These are phyloP conservation scores for Biscutella auriculata DNA, from an alignment of 441 rosid species.

Conservation along the genomic window DNA sequence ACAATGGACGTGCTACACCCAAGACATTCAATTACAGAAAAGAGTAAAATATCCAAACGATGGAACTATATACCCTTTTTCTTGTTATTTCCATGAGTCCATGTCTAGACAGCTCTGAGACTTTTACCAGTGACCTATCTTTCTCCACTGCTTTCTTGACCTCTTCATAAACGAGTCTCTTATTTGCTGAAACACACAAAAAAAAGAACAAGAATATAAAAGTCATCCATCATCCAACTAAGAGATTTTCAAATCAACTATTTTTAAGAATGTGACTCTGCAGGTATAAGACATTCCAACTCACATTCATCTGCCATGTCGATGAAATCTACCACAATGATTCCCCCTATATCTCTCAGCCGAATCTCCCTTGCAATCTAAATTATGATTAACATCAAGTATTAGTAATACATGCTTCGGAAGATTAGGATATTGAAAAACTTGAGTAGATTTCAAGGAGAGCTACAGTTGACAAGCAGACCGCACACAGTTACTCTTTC, in stretches of 20 bases:
- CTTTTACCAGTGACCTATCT: constrained; percentile 81
- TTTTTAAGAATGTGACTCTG: not conserved
- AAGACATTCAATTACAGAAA: not conserved
- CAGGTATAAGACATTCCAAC: constrained; percentile 22
- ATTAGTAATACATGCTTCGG: not conserved
- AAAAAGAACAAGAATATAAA: constrained; percentile 1
- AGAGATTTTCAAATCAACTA: not conserved
- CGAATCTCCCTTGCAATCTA: constrained; percentile 97
- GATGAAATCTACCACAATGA: constrained; percentile 94
- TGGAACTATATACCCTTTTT: constrained; percentile 60
- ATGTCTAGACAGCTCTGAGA: constrained; percentile 81
- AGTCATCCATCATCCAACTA: not conserved
- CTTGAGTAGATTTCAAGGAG: not conserved
- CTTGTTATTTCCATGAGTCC: constrained; percentile 98
- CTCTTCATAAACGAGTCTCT: constrained; percentile 82
- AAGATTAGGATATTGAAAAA: constrained; percentile 6
- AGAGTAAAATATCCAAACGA: not conserved
- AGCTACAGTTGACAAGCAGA: constrained; percentile 1
- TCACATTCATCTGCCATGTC: constrained; percentile 90
- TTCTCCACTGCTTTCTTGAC: constrained; percentile 80
- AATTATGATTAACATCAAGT: constrained; percentile 11
- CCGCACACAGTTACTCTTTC: not conserved
- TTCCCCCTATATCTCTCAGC: constrained; percentile 91
- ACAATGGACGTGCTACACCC: not conserved
- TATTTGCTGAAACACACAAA: constrained; percentile 69